Percentiles rank a stretch among this genome's conserved stretches.
These are phyloP conservation scores for Debaryomyces coudertii DNA, from an alignment of 1,139 yeast genomes.

Conservation along the genomic window DNA sequence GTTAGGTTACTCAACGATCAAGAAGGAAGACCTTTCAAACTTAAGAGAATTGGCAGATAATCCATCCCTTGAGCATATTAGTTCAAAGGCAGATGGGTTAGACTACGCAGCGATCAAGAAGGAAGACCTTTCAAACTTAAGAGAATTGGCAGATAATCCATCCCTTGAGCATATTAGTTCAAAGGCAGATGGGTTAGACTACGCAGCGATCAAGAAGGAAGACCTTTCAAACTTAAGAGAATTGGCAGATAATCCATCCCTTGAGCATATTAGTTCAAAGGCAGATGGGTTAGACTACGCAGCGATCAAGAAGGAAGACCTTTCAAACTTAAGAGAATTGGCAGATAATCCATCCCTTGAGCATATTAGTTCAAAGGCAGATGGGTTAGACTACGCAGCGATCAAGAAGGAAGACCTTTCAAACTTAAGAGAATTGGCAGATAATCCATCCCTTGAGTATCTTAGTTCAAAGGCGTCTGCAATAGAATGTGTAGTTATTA, in stretches of 20 bases:
- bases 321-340: conserved; percentile 25
- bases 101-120: conserved; percentile 8
- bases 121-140: too few relatives aligned
- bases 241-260: too few relatives aligned
- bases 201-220: too few relatives aligned
- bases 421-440: conserved; percentile 16
- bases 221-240: too few relatives aligned
- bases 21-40: conserved; percentile 14
- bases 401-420: conserved; percentile 15
- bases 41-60: conserved; percentile 17
- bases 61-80: conserved; percentile 25
- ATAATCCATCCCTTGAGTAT: conserved; percentile 26
- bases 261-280: conserved; percentile 17
- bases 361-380: conserved; percentile 18
- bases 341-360: conserved; percentile 28
- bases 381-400: conserved; percentile 11
- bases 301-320: conserved; percentile 7
- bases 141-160: too few relatives aligned
- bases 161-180: too few relatives aligned
- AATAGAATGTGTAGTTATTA: conserved; percentile 6
- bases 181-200: too few relatives aligned
- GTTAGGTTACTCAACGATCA: conserved; percentile 13
- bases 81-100: conserved; percentile 12
- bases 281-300: conserved; percentile 8
- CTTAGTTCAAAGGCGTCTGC: conserved; percentile 15